Evolutionary conservation across 164 flowering plant species (phyloP), one percentile per base, ranked within the genome.

Genomic region (Brasenia schreberi): DNA sequence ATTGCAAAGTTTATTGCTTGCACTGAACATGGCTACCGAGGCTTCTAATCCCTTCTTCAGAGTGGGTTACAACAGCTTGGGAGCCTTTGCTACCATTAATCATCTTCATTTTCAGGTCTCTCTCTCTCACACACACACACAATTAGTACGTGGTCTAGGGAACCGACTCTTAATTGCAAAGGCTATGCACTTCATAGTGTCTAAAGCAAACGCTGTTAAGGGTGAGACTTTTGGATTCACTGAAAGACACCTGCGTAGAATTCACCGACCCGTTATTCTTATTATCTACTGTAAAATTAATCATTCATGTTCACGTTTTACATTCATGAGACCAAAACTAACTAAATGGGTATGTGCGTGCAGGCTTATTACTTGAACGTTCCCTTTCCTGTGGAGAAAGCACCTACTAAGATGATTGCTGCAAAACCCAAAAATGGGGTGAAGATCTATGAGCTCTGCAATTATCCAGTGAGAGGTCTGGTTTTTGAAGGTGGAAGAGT

Each of bases 81-180:
- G 98, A 74, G 95, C 98, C 23, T 89, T 92, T 83, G 98, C 98
- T 64, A 92, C 96, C 61, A 87, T 92, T 64, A 92, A 92, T 76
- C 98, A 92, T 71, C 91, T 89, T 56, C 98, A 92, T 66, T 92
- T 92, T 72, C 94, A 87, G 88, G 97, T 88, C n/a, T n/a, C n/a
- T n/a, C n/a, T n/a, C n/a, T n/a, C n/a, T n/a, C n/a, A n/a, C n/a
- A n/a, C n/a, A n/a, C n/a, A n/a, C n/a, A n/a, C n/a, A n/a, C n/a
- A n/a, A n/a, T n/a, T n/a, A n/a, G n/a, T n/a, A 33, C 3, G 39
- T 33, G 39, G 39, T 33, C 39, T 33, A 33, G 39, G 39, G 39
- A 3, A 33, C 39, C 39, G 39, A 33, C 39, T 33, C 39, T 33
- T 33, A 33, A 33, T 33, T 33, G 39, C 39, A 33, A 33, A 33